Evolutionary conservation across 2,329 filamentous ascomycete genomes (phyloP), one percentile per base, ranked within the genome.

Genomic region (Ceratocystiopsis brevicomis): DNA sequence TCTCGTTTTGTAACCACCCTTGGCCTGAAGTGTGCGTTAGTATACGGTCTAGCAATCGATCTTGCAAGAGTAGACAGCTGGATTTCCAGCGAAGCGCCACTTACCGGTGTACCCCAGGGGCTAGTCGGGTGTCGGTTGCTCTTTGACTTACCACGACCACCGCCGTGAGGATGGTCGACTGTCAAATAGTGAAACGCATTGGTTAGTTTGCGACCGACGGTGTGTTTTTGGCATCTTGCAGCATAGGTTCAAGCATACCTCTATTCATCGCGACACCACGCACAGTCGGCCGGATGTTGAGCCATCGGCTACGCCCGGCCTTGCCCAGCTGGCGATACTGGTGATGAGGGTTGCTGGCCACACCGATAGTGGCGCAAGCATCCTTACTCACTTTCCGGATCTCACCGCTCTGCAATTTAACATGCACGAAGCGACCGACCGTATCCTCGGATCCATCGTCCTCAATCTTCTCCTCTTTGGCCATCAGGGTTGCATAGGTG

Each of bases 261-360:
- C 88, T 86, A 68, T 98, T 98, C 92, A 98, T 98, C 49, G 92
- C 90, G 54, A 96, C 66, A 80, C 90, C 92, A 68, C 92, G 78
- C 38, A 98, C 90, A 1, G 90, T 95, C 15, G 90, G 90, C 52
- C 90, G 72, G 56, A 92, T 94, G 57, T 90, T 90, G 51, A 96
- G 64, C 87, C 86, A 95, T 56, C 90, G 76, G 53, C 80, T 86
- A 54, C 92, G 76, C 57, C 90, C 90, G 53, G 90, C 90, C 66
- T 98, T 98, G 54, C 92, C 92, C 45, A 98, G 71, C 56, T 90
- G 84, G 51, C 76, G 71, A 61, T 92, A 93, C 52, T 94, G 84
- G 60, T 86, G 81, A 59, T 94, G 81, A 39, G 81, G 75, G 61
- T 98, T 98, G 70, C 90, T 96, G 37, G 88, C 80, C 46, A 94